Evolutionary conservation across 2,329 filamentous ascomycete species (phyloP).

Genomic region (Coniochaeta prunicola): DNA sequence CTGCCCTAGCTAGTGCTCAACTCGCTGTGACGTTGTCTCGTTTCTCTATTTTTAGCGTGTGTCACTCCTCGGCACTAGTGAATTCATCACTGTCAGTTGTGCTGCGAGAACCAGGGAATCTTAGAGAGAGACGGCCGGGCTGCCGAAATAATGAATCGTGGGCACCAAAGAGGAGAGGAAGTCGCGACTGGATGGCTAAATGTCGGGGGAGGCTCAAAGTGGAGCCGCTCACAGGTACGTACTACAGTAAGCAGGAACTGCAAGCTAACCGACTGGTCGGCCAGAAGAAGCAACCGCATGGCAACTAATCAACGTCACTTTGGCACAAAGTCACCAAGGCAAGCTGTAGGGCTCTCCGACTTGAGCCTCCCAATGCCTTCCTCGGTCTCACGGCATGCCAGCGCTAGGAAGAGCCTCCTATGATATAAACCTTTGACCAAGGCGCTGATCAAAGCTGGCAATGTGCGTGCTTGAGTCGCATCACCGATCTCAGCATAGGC

Average conservation of each 20-base stretch:
- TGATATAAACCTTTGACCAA: too few species aligned
- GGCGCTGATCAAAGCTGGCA: neutral
- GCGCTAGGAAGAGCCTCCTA: too few species aligned
- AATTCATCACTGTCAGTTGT: neutral
- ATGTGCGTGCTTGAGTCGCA: neutral
- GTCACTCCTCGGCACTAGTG: neutral
- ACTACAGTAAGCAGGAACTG: too few species aligned
- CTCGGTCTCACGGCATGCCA: too few species aligned
- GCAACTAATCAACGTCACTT: too few species aligned
- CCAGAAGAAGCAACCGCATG: too few species aligned
- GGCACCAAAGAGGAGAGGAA: neutral
- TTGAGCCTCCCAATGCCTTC: too few species aligned
- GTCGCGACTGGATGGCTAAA: neutral
- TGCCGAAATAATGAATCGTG: neutral
- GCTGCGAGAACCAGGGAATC: neutral
- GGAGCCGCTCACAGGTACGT: neutral
- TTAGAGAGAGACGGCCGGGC: neutral
- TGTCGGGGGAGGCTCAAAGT: neutral
- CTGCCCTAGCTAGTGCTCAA: neutral
- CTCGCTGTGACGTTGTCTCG: neutral
- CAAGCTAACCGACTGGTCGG: too few species aligned
- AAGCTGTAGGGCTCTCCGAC: too few species aligned
- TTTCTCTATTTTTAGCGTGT: neutral
- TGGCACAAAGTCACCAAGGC: too few species aligned
- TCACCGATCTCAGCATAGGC: neutral